phyloP scores from a whole-genome alignment of 495 filamentous ascomycete species.

The Hyaloscypha variabilis region DNA sequence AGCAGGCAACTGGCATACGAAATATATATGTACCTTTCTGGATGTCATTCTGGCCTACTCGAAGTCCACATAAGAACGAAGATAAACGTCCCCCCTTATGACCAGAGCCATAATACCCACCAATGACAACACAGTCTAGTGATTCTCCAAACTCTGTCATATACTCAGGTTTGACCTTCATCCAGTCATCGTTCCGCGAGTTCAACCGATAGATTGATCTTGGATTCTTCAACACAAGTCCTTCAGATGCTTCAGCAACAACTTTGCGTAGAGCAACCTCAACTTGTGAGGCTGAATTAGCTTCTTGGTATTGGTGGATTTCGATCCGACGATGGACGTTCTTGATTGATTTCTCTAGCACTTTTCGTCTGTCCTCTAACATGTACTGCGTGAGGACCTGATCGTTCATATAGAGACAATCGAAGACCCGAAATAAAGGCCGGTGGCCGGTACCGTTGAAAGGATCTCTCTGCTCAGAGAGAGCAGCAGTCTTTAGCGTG shows the following conservation, averaged over 20 bases:
- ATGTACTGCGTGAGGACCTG: constrained; percentile 77
- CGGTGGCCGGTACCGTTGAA: constrained; percentile 66
- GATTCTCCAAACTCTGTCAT: constrained; percentile 97
- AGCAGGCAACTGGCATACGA: not conserved
- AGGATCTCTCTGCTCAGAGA: constrained; percentile 79
- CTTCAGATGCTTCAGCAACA: constrained; percentile 86
- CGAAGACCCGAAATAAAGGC: constrained; percentile 85
- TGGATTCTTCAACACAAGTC: constrained; percentile 93
- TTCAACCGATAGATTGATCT: constrained; percentile 84
- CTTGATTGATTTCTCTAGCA: constrained; percentile 66
- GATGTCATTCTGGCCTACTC: constrained; percentile 70
- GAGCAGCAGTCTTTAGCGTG: constrained; percentile 88
- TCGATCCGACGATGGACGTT: constrained; percentile 77
- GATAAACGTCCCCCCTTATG: constrained; percentile 80
- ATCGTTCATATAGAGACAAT: constrained; percentile 88
- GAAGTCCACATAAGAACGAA: constrained; percentile 85
- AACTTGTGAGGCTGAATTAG: constrained; percentile 68
- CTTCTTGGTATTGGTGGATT: constrained; percentile 73
- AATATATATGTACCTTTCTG: constrained; percentile 36
- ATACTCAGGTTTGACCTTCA: constrained; percentile 99
- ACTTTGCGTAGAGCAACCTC: constrained; percentile 79
- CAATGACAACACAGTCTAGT: constrained; percentile 85
- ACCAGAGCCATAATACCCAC: constrained; percentile 91
- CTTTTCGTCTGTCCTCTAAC: constrained; percentile 77
- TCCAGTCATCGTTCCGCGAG: constrained; percentile 94